Evolutionary conservation across 192 early-diverging fungal species (phyloP).

Genomic region (Dispira parvispora): DNA sequence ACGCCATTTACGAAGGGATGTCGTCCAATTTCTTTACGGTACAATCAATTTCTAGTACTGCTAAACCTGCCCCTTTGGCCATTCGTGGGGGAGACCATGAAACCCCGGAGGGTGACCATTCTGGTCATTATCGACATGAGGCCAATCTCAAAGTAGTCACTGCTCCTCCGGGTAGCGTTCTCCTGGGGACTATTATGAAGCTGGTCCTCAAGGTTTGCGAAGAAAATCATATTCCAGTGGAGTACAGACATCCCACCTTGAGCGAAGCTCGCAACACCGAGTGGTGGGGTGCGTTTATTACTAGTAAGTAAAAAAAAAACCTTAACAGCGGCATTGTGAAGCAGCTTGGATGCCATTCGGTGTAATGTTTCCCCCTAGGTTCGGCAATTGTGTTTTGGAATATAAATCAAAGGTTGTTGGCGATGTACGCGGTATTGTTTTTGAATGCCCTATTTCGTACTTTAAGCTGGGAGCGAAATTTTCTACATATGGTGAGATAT

Average conservation of each 20-base stretch:
- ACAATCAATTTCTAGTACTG: neutral
- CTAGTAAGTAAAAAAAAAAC: conserved; percentile 31
- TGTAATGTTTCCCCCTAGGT: too few relatives aligned
- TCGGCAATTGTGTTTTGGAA: too few relatives aligned
- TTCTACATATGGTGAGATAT: too few relatives aligned
- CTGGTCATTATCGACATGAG: neutral
- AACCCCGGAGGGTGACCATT: too few relatives aligned
- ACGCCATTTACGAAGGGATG: conserved; percentile 48
- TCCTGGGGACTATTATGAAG: conserved; percentile 47
- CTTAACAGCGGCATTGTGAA: too few relatives aligned
- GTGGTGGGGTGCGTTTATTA: conserved; percentile 53
- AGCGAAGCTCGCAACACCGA: conserved; percentile 17
- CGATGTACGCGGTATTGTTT: too few relatives aligned
- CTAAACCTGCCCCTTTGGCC: too few relatives aligned
- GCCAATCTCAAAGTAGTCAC: neutral
- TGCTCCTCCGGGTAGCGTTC: conserved; percentile 37
- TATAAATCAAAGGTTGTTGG: too few relatives aligned
- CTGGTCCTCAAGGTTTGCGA: conserved; percentile 38
- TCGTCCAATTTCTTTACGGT: conserved; percentile 51
- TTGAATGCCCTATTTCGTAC: too few relatives aligned
- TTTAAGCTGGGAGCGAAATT: too few relatives aligned
- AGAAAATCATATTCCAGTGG: conserved; percentile 28
- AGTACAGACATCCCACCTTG: conserved; percentile 34
- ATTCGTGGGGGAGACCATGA: too few relatives aligned
- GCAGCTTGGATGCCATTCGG: too few relatives aligned